Evolutionary conservation across 257 asterid species (phyloP).

Genomic region (Solanum megistacrolobum): DNA sequence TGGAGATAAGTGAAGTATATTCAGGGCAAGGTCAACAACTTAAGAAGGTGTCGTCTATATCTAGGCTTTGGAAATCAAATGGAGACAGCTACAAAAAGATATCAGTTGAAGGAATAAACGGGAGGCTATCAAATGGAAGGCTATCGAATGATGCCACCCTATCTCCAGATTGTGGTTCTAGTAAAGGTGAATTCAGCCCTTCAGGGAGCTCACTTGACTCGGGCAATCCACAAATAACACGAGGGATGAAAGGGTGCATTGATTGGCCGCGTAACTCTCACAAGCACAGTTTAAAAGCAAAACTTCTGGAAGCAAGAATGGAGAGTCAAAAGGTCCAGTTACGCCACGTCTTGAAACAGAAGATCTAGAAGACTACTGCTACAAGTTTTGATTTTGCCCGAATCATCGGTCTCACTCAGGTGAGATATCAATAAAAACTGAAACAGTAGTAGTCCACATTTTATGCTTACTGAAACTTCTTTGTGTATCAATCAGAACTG

Average conservation of each 20-base stretch:
- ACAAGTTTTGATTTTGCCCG: not conserved
- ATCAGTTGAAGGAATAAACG: slow-evolving; percentile 26
- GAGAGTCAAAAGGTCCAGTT: slow-evolving; percentile 84
- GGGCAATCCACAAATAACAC: slow-evolving; percentile 46
- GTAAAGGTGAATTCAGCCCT: slow-evolving; percentile 39
- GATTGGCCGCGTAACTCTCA: slow-evolving; percentile 70
- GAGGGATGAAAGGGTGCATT: slow-evolving; percentile 79
- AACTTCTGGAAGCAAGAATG: slow-evolving; percentile 74
- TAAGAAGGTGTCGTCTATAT: slow-evolving; percentile 42
- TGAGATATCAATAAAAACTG: not conserved
- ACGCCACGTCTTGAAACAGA: slow-evolving; percentile 87
- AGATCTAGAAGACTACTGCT: slow-evolving; percentile 23
- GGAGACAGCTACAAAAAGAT: slow-evolving; percentile 44
- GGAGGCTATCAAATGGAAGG: slow-evolving; percentile 36
- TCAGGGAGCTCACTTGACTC: slow-evolving; percentile 66
- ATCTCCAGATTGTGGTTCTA: slow-evolving; percentile 44
- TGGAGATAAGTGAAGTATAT: slow-evolving; percentile 35
- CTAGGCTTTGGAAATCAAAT: slow-evolving; percentile 55
- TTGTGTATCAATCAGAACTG: not conserved
- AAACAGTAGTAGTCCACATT: not conserved
- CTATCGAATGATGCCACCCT: slow-evolving; percentile 23
- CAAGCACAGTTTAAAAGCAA: slow-evolving; percentile 62
- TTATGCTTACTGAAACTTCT: not conserved
- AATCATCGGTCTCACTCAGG: not conserved
- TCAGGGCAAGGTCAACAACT: slow-evolving; percentile 19